Base-by-base conservation (phyloP, 2,329 filamentous ascomycete species). In the Arthrinium phaeospermum region DNA sequence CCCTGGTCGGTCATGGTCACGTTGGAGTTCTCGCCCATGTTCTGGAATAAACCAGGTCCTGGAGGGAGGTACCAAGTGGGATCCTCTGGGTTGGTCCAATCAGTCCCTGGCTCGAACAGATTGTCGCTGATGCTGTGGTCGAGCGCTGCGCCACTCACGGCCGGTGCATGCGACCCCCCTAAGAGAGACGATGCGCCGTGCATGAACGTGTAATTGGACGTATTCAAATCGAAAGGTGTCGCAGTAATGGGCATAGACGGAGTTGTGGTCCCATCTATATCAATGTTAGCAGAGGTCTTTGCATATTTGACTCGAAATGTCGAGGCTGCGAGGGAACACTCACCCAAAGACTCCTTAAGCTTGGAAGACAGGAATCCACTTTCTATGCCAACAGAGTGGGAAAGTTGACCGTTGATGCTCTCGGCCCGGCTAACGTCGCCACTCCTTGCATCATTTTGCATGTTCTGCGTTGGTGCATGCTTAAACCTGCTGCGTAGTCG, bases 401-500 rank as follows among this genome's bases (percentile, higher is more conserved):
- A 74, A 5, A 49, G 34, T 44, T 82, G 80, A 3, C 78, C 78
- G 71, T 79, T 78, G 10, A 77, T 71, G 19, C 75, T 74, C 2
- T 75, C 76, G 16, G 70, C 53, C 61, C 74, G 78, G 72, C 72
- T 77, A 69, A 71, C 80, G 79, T 74, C 81, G 72, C 71, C 82
- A 76, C 82, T 86, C 75, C 83, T 83, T 3, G 81, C 83, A 67
- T 83, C 84, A 22, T 79, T 81, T 19, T 84, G 83, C 30, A 79
- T 75, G 24, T 79, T 82, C 73, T 85, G 83, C 5, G 86, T 85
- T 7, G 90, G 88, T 75, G 83, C 92, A 82, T 86, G 93, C 80
- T 90, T 94, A 77, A 96, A 94, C 8, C 93, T 89, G 76, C 91
- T 91, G 71, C 93, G 89, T 74, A 96, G 86, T 34, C 93, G 88